Percentiles rank a stretch among this genome's conserved stretches.
phyloP scores from a whole-genome alignment of 2,329 filamentous ascomycete species.

The Raffaelea deltoideospora region DNA sequence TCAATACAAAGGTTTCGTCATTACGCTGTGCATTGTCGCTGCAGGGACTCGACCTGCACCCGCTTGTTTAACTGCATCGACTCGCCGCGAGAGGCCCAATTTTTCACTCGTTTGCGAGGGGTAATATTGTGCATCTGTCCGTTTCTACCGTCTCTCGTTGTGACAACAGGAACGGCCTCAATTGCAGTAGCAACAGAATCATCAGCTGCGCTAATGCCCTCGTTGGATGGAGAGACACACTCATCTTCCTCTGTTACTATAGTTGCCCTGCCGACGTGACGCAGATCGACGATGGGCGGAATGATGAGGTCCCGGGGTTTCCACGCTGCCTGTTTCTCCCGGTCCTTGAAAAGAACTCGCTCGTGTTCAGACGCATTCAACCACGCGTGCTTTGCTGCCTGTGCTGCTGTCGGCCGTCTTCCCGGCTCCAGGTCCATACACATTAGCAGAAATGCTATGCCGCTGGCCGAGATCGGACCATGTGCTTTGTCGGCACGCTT shows the following conservation, averaged over 20 bases:
- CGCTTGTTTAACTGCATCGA: too few species aligned
- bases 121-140: too few species aligned
- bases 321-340: conserved; percentile 4
- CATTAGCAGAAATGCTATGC: conserved; percentile 6
- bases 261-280: not conserved
- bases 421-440: conserved; percentile 6
- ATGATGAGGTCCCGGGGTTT: conserved; percentile 7
- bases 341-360: conserved; percentile 2
- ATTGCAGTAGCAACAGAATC: too few species aligned
- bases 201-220: too few species aligned
- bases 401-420: conserved; percentile 4
- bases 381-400: conserved; percentile 6
- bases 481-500: not conserved
- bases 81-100: too few species aligned
- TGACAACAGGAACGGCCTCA: too few species aligned
- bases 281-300: conserved; percentile 6
- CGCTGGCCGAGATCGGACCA: conserved; percentile 4
- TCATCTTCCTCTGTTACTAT: not conserved
- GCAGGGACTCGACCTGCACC: too few species aligned
- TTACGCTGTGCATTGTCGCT: too few species aligned
- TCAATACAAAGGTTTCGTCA: too few species aligned
- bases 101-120: too few species aligned
- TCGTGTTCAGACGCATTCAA: conserved; percentile 2
- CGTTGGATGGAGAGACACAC: too few species aligned
- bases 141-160: too few species aligned